Conservation (phyloP, 208 protist genomes). For the Entamoeba invadens region DNA sequence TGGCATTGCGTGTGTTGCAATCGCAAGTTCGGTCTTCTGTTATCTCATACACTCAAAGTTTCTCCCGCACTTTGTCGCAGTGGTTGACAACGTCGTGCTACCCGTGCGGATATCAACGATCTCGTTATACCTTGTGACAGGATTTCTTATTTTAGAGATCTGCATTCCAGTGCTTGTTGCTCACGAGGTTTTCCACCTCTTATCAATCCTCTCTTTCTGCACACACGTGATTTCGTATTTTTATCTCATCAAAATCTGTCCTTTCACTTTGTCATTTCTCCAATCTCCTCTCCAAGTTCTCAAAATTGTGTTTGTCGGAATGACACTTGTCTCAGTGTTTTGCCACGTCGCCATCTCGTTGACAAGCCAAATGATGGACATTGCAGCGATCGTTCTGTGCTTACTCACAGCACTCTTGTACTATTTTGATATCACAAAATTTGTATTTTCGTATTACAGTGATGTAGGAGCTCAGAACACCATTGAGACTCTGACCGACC, state of each 20-base stretch:
- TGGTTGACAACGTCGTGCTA: neutral
- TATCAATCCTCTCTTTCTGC: neutral
- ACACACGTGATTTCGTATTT: neutral
- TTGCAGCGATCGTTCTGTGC: too few relatives aligned
- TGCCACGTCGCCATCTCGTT: too few relatives aligned
- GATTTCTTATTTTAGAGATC: neutral
- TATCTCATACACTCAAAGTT: neutral
- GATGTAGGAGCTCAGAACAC: neutral
- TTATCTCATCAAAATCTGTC: neutral
- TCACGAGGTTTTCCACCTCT: neutral
- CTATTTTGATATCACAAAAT: neutral
- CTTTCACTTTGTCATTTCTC: neutral
- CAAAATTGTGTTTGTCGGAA: neutral
- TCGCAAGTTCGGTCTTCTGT: neutral
- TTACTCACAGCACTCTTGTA: neutral
- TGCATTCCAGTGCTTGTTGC: neutral
- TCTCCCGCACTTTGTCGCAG: neutral
- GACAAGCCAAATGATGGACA: too few relatives aligned
- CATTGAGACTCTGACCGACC: neutral
- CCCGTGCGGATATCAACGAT: neutral
- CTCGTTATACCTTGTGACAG: neutral
- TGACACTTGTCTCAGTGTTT: neutral
- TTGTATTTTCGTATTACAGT: neutral
- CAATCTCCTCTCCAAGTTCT: neutral
- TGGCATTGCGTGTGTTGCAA: neutral